Evolutionary conservation across 192 early-diverging fungal species (phyloP), one percentile per base, ranked within the genome.

Genomic region (Geranomyces michiganensis): DNA sequence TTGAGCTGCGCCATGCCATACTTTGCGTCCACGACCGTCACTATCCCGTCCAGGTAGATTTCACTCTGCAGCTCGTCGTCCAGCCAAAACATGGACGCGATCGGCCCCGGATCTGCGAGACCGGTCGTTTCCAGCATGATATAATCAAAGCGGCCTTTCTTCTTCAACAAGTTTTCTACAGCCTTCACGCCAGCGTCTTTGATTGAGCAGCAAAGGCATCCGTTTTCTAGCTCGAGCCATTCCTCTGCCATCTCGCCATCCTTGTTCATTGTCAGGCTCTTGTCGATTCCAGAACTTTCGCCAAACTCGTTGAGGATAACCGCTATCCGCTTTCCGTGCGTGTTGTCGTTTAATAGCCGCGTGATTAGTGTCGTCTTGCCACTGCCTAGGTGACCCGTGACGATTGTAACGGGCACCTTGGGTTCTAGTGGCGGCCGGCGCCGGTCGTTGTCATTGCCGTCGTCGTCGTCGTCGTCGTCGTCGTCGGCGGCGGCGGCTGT

Each of bases 261-360:
- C 58, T 92, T 84, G 32, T 87, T 89, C 24, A 95, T 85, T 4
- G 91, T 91, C 65, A 98, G 81, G 48, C 92, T 86, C 76, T 96
- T 94, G 77, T 99, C 97, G 65, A 99, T 95, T 21, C 93, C 97
- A 29, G 92, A 89, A 55, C 81, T 90, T 71, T 97, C 95, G 48
- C 96, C 97, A 87, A 99, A 99, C 83, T 99, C 97, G 74, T 99
- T 99, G 77, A 99, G 84, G 32, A 99, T 95, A 24, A 99, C 94
- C 0, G 97, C 97, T 45, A 99, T 96, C 22, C 92, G 90, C 76
- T 94, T 95, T n/a, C 92, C 89, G 67, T 97, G 97, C n/a, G 71
- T 79, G 22, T 21, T 32, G 46, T 79, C 80, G 30, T 78, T 78
- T 33, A 85, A 74, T 21, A 84, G 56, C 10, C 77, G 55, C 74